These are phyloP conservation scores for Colletotrichum cordylinicola DNA, from an alignment of 2,329 filamentous ascomycete species.

Conservation along the genomic window DNA sequence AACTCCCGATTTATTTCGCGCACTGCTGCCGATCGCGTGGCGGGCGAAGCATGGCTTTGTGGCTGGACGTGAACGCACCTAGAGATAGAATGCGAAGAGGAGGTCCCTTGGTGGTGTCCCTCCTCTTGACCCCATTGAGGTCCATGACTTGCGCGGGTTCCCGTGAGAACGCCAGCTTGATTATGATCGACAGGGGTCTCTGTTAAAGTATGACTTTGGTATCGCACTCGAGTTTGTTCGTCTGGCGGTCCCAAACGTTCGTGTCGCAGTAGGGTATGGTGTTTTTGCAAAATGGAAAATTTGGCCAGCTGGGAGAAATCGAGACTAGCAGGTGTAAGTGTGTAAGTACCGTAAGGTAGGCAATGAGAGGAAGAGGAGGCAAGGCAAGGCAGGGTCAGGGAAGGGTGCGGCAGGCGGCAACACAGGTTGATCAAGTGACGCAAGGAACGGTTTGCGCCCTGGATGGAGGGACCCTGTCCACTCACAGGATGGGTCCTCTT, in stretches of 20 bases:
- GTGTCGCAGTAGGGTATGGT: not conserved
- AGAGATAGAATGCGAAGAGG: slow-evolving; percentile 91
- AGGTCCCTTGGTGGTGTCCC: slow-evolving; percentile 94
- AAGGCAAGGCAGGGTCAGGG: slow-evolving; percentile 1
- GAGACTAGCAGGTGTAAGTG: slow-evolving; percentile 1
- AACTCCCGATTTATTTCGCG: not conserved
- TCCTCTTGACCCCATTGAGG: slow-evolving; percentile 70
- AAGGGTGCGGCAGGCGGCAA: not conserved
- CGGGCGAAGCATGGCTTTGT: not conserved
- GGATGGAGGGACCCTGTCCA: not conserved
- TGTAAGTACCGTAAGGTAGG: not conserved
- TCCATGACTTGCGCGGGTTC: slow-evolving; percentile 48
- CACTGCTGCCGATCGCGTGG: not conserved
- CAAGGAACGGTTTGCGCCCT: slow-evolving; percentile 18
- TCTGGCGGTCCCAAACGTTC: not conserved
- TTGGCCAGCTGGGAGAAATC: not conserved
- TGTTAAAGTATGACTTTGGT: not conserved
- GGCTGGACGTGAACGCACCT: slow-evolving; percentile 59
- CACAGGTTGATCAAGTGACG: slow-evolving; percentile 17
- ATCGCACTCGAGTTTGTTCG: not conserved
- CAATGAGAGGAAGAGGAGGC: not conserved
- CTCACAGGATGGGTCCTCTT: not conserved
- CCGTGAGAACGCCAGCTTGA: slow-evolving; percentile 5
- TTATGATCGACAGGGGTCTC: not conserved
- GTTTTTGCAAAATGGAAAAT: not conserved